These are phyloP conservation scores for Pyrenophora tritici-repentis DNA, from an alignment of 2,329 filamentous ascomycete species.

Conservation along the genomic window DNA sequence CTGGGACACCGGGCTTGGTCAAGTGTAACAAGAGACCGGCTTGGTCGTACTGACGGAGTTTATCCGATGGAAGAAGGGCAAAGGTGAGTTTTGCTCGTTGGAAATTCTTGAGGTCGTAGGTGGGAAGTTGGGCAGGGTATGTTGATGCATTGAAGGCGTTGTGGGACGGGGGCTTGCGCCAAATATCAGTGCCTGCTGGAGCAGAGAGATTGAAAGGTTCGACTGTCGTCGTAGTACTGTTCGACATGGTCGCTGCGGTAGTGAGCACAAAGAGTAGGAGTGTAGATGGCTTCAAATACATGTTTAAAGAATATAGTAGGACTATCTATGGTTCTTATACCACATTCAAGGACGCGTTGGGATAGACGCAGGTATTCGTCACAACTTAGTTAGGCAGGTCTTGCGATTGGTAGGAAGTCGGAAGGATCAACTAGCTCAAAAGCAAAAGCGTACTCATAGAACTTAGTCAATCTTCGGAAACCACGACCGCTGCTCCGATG, in stretches of 20 bases:
- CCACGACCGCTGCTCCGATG: conserved; percentile 7
- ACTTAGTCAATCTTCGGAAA: neutral
- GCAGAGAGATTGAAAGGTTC: conserved; percentile 41
- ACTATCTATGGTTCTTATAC: conserved; percentile 18
- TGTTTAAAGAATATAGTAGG: neutral
- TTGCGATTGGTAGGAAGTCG: conserved; percentile 10
- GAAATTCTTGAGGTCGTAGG: conserved; percentile 61
- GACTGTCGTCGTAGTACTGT: conserved; percentile 27
- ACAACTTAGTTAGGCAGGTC: neutral
- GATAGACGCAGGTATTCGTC: neutral
- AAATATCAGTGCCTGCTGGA: conserved; percentile 71
- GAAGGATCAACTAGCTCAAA: neutral
- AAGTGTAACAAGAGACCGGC: conserved; percentile 61
- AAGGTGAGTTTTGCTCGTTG: conserved; percentile 66
- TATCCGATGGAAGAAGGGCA: conserved; percentile 44
- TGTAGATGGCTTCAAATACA: neutral
- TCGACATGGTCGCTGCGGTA: conserved; percentile 13
- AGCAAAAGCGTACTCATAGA: neutral
- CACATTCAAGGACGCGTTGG: conserved; percentile 1
- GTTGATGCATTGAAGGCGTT: conserved; percentile 65
- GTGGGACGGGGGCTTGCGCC: conserved; percentile 73
- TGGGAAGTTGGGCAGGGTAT: conserved; percentile 28
- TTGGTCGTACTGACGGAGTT: conserved; percentile 69
- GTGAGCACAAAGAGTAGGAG: neutral
- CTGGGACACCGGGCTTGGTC: conserved; percentile 31